Base-by-base conservation (phyloP, 2,329 filamentous ascomycete species). In the Sporothrix protearum region DNA sequence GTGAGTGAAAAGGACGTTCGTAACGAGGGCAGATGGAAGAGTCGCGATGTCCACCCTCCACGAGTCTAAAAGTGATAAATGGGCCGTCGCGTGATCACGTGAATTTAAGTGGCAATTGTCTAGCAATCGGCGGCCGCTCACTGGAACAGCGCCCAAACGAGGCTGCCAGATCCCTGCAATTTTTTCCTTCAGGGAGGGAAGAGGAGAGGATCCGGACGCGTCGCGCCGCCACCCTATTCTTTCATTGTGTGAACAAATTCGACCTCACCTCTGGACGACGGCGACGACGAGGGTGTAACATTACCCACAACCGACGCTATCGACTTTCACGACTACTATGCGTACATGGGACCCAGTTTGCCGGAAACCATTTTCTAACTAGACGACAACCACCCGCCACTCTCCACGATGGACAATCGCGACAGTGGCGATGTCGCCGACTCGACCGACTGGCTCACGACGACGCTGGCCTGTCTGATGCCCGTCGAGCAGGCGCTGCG, bases 371-470 rank as follows among this genome's bases (percentile, higher is more conserved):
- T 6, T 12, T 4, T 25, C 12, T 12, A 12, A 25, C 10, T 16
- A n/a, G 25, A 30, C 53, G 12, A 30, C 12, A 30, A 22, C 30
- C 2, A 8, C 30, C 3, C 42, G 3, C 45, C 45, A 19, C 16
- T 36, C 66, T 28, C 14, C 28, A 16, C 68, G 16, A 74, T 74
- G 73, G 69, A 75, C n/a, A 28, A 45, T 14, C 69, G 59, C 30
- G 66, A 69, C 59, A 25, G 36, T 30, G 75, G 79, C 73, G 82
- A 85, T 73, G 82, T 95, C 55, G 82, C 91, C 67, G 92, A 96
- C 81, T 90, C 92, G n/a, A 94, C 92, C 69, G 93, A 96, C 82
- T 96, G 93, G 93, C 84, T 94, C 6, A 77, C 83, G 12, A 96
- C 93, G 14, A 86, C 89, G 1, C 83, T 96, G 1, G 82, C 88